phyloP scores from a whole-genome alignment of 805 yeast genomes.

The Cyberlindnera maritima region DNA sequence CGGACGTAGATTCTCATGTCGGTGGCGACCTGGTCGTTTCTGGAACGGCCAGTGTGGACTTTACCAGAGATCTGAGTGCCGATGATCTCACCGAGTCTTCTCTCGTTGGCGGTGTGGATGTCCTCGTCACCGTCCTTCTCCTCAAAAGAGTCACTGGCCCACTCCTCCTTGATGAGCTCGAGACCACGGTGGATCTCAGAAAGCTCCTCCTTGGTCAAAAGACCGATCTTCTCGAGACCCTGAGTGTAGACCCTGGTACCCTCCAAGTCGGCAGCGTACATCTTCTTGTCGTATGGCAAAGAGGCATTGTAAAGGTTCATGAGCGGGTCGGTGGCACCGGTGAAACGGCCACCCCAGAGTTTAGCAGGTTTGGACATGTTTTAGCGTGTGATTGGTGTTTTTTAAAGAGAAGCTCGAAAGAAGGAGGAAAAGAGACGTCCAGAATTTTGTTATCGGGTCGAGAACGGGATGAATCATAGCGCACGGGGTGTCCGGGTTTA shows the following conservation, averaged over 20 bases:
- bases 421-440: background rate
- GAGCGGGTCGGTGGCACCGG: constrained; percentile 94
- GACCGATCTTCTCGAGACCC: constrained; percentile 77
- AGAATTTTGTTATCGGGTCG: background rate
- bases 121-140: constrained; percentile 94
- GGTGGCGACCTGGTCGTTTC: constrained; percentile 99
- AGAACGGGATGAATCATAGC: background rate
- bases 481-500: constrained; percentile 1
- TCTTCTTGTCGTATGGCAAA: constrained; percentile 89
- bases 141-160: constrained; percentile 67
- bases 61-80: constrained; percentile 94
- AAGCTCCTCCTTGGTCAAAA: constrained; percentile 72
- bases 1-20: constrained; percentile 95
- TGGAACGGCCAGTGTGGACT: constrained; percentile 98
- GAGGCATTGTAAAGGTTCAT: constrained; percentile 98
- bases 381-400: background rate
- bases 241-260: constrained; percentile 93
- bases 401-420: background rate
- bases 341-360: constrained; percentile 98
- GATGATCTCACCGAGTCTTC: constrained; percentile 93
- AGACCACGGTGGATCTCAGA: constrained; percentile 82
- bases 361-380: constrained; percentile 40
- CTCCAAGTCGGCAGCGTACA: constrained; percentile 91
- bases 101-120: constrained; percentile 97
- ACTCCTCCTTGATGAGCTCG: constrained; percentile 67